Conservation (phyloP, 176 grass and related monocot genomes). For the Lolium rigidum region DNA sequence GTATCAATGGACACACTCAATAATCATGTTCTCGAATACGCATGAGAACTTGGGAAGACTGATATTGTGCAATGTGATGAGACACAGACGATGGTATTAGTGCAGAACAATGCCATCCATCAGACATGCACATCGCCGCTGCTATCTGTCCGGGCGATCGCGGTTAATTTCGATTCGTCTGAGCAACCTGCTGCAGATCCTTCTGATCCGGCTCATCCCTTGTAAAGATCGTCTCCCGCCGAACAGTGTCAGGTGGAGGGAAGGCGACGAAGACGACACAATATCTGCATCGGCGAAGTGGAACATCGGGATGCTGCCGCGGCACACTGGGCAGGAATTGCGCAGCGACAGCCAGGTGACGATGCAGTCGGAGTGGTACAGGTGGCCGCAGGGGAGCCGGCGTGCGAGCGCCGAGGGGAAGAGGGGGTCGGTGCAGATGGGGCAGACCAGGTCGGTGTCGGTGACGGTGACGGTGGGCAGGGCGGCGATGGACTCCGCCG, state of each 20-base stretch:
- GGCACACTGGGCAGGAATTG: slow-evolving; percentile 49
- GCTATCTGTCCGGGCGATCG: neutral
- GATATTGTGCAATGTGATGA: neutral
- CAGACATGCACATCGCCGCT: neutral
- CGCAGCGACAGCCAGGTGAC: slow-evolving; percentile 7
- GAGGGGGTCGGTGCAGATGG: neutral
- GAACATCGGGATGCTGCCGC: neutral
- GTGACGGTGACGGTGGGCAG: slow-evolving; percentile 10
- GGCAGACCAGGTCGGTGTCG: neutral
- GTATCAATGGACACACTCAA: neutral
- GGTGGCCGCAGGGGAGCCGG: slow-evolving; percentile 21
- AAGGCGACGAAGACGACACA: neutral
- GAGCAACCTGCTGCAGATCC: slow-evolving; percentile 23
- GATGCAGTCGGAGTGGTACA: slow-evolving; percentile 40
- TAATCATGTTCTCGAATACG: neutral
- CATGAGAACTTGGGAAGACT: neutral
- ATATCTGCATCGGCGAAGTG: neutral
- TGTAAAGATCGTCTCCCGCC: slow-evolving; percentile 8
- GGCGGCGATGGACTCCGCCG: neutral
- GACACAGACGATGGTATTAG: neutral
- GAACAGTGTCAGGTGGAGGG: neutral
- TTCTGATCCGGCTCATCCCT: slow-evolving; percentile 6
- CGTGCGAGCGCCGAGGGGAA: neutral
- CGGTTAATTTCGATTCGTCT: neutral
- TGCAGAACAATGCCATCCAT: neutral